phyloP scores from a whole-genome alignment of 768 basidiomycete genomes.

The Cystofilobasidium bisporidii region DNA sequence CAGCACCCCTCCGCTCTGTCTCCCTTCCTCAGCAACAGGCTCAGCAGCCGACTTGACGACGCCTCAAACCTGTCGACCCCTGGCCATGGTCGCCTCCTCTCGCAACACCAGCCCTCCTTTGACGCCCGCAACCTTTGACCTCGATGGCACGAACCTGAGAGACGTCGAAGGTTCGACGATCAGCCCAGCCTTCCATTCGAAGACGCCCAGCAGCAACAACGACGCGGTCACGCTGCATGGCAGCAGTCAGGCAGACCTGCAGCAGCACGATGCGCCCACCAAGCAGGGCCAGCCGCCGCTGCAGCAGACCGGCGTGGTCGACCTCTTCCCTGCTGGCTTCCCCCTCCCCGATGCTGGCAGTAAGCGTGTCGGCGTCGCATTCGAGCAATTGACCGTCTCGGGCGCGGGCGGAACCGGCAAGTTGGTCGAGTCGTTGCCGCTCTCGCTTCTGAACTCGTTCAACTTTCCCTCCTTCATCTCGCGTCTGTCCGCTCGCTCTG shows the following conservation, averaged over 20 bases:
- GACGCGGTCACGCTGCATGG: background rate
- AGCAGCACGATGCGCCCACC: too few species aligned
- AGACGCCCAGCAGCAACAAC: too few species aligned
- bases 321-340: conserved; percentile 12
- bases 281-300: background rate
- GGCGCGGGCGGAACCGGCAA: conserved; percentile 4
- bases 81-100: too few species aligned
- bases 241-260: background rate
- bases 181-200: background rate
- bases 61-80: too few species aligned
- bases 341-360: conserved; percentile 20
- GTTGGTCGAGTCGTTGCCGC: conserved; percentile 17
- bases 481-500: background rate
- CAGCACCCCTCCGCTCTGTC: too few species aligned
- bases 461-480: conserved; percentile 17
- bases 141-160: too few species aligned
- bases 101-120: too few species aligned
- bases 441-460: conserved; percentile 15
- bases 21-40: too few species aligned
- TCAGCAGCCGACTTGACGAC: too few species aligned
- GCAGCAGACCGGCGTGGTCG: too few species aligned
- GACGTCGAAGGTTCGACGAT: too few species aligned
- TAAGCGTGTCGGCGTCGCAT: conserved; percentile 13
- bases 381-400: conserved; percentile 17
- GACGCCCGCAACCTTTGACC: too few species aligned